Conservation (phyloP, 2,329 filamentous ascomycete genomes). For the Didymella lethalis region DNA sequence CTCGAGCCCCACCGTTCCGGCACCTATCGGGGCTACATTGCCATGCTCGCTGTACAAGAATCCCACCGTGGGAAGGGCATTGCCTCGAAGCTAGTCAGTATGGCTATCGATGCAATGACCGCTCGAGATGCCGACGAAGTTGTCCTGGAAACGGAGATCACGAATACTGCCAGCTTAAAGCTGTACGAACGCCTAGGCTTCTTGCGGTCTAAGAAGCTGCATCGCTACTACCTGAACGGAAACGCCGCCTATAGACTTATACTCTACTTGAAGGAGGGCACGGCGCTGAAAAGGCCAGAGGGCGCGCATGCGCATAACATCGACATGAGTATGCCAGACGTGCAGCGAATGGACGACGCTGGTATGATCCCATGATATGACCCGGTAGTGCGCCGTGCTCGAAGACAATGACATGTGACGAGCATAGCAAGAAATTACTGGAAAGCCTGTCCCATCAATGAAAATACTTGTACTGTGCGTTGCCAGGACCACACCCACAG, state of each 20-base stretch:
- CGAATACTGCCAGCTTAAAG: slow-evolving; percentile 86
- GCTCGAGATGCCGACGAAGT: slow-evolving; percentile 87
- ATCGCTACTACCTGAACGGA: slow-evolving; percentile 95
- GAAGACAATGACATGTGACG: neutral
- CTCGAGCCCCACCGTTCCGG: slow-evolving; percentile 88
- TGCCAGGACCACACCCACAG: neutral
- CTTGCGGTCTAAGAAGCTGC: slow-evolving; percentile 86
- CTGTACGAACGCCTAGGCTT: slow-evolving; percentile 95
- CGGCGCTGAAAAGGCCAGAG: slow-evolving; percentile 43
- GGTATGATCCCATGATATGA: slow-evolving; percentile 6
- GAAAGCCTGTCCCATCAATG: neutral
- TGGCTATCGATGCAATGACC: slow-evolving; percentile 91
- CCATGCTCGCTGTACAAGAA: slow-evolving; percentile 93
- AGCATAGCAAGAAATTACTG: neutral
- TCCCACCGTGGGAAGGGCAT: slow-evolving; percentile 84
- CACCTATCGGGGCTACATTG: slow-evolving; percentile 91
- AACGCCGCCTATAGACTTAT: slow-evolving; percentile 93
- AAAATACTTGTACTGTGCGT: neutral
- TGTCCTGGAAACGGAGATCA: slow-evolving; percentile 94
- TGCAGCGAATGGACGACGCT: slow-evolving; percentile 13
- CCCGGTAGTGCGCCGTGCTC: neutral
- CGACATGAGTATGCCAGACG: slow-evolving; percentile 11
- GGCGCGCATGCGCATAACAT: slow-evolving; percentile 6
- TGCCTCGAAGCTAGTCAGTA: slow-evolving; percentile 83
- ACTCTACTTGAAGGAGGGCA: slow-evolving; percentile 71